Evolutionary conservation across 257 asterid genomes (phyloP).

Genomic region (Solanum medicagineum): DNA sequence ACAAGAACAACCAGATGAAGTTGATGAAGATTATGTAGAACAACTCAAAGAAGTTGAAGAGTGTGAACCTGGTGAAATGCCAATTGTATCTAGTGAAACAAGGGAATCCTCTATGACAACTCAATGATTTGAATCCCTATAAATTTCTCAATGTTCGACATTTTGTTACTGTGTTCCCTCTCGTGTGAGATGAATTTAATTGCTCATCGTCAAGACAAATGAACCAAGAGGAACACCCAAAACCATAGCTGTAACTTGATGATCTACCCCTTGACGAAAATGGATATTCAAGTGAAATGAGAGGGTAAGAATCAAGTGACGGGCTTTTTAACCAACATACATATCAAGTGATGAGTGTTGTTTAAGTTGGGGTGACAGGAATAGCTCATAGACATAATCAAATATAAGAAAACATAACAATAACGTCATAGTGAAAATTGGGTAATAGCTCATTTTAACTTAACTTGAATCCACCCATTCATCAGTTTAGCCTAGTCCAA

Average conservation of each 20-base stretch:
- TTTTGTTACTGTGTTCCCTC: not conserved
- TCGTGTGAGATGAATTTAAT: not conserved
- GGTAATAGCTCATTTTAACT: not conserved
- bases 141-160: not conserved
- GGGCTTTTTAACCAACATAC: not conserved
- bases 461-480: not conserved
- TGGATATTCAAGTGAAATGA: not conserved
- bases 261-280: not conserved
- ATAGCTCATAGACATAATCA: not conserved
- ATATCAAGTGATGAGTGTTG: not conserved
- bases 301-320: not conserved
- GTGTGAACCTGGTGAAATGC: not conserved
- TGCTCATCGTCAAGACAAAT: not conserved
- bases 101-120: not conserved
- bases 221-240: not conserved
- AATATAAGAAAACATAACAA: not conserved
- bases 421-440: too few species aligned
- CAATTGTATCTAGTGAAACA: constrained; percentile 5
- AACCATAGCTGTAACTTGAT: not conserved
- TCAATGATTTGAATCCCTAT: not conserved
- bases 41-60: constrained; percentile 3
- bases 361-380: too few species aligned
- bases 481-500: not conserved
- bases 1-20: constrained; percentile 14
- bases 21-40: not conserved